Conservation (phyloP, 2,329 filamentous ascomycete species). For the Neocucurbitaria cava region DNA sequence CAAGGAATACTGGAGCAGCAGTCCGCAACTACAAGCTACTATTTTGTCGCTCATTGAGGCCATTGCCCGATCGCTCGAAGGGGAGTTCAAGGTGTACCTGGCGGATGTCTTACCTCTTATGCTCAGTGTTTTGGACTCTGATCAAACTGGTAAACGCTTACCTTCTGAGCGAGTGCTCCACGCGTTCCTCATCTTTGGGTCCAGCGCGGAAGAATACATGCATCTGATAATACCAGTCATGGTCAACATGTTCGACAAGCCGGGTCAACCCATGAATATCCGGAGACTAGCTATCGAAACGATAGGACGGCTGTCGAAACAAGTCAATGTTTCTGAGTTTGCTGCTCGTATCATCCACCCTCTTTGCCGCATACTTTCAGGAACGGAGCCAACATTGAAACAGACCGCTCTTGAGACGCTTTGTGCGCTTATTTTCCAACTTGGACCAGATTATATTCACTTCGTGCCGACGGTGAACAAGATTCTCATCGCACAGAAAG, state of each 20-base stretch:
- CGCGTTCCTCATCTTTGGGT: slow-evolving; percentile 93
- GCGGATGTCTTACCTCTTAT: slow-evolving; percentile 89
- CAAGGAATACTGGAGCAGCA: slow-evolving; percentile 87
- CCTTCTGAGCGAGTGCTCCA: slow-evolving; percentile 92
- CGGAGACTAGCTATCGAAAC: slow-evolving; percentile 92
- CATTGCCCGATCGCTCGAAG: slow-evolving; percentile 90
- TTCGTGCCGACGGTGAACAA: slow-evolving; percentile 96
- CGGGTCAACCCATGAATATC: slow-evolving; percentile 78
- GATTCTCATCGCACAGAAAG: slow-evolving; percentile 75
- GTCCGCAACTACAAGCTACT: slow-evolving; percentile 82
- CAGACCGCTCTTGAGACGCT: slow-evolving; percentile 89
- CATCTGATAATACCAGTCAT: slow-evolving; percentile 97
- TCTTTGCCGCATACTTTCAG: slow-evolving; percentile 79
- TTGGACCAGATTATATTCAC: slow-evolving; percentile 93
- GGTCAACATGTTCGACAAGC: slow-evolving; percentile 91
- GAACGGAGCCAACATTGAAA: slow-evolving; percentile 75
- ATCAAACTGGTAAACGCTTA: slow-evolving; percentile 74
- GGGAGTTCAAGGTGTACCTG: slow-evolving; percentile 97
- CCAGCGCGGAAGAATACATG: slow-evolving; percentile 98
- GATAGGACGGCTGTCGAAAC: slow-evolving; percentile 89
- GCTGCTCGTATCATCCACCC: slow-evolving; percentile 96
- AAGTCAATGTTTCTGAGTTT: slow-evolving; percentile 97
- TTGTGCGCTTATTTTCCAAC: slow-evolving; percentile 92
- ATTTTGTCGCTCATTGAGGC: slow-evolving; percentile 92
- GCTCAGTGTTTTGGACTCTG: slow-evolving; percentile 91